Base-by-base conservation (phyloP, 2,329 filamentous ascomycete species). In the Talaromyces sp. region DNA sequence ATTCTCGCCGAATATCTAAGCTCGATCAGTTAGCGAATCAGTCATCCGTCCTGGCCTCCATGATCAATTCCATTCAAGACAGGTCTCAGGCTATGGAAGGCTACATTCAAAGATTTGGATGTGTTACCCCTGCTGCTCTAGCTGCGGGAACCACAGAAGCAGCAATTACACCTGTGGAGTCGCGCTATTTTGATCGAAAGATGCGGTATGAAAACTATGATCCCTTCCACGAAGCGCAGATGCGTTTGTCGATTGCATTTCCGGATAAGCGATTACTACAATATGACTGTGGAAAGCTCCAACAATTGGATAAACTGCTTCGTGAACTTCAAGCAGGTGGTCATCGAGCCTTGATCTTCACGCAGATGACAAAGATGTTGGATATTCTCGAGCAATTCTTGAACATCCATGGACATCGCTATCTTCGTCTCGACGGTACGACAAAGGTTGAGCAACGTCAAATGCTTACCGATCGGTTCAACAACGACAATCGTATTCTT, bases 281-380 rank as follows among this genome's bases (percentile, higher is more conserved):
- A 76, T 99, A 96, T 76, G 95, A 99, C 78, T 98, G 95, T 73
- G 95, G 95, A 71, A 99, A 99, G 77, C 86, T 99, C 3, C 95
- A 99, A 73, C 89, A 90, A 19, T 85, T 99, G 17, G 95, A 96
- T 73, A 89, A 89, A 67, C 85, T 99, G 1, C 85, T 99, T 15
- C 90, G 95, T 10, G 89, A 91, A 68, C 84, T 99, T 7, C 93
- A 98, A 78, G 87, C 91, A 2, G 93, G 92, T 45, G 93, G 93
- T 1, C 95, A 98, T 73, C 91, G 96, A 7, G 95, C 93, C 10
- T 84, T 99, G 60, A 99, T 99, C 75, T 99, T 99, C 78, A 98
- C 96, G 0, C 95, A 99, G 74, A 99, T 99, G 95, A 98, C 95
- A 56, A 97, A 96, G 76, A 95, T 98, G 54, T 85, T 99, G 19